A percentile compares a stretch with the other conserved stretches of the same genome.
Evolutionary conservation across 2,329 filamentous ascomycete species (phyloP).

Genomic region (Claviceps quebecensis): DNA sequence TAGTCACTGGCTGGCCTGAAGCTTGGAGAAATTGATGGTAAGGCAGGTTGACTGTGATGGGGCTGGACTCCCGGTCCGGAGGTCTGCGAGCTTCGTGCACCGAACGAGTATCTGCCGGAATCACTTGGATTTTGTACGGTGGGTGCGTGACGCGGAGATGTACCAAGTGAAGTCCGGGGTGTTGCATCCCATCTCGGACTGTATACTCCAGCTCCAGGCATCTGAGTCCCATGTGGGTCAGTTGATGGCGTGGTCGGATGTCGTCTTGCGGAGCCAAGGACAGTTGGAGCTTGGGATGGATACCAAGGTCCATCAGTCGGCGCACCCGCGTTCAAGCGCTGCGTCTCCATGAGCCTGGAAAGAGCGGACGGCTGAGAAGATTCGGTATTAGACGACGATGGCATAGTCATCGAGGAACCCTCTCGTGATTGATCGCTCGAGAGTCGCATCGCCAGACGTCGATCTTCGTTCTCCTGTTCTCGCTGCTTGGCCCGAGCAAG

Average conservation of each 20-base stretch:
- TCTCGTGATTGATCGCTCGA: constrained; percentile 9
- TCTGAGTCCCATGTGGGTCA: neutral
- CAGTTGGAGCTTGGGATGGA: neutral
- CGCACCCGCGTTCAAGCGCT: constrained; percentile 9
- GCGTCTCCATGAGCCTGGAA: constrained; percentile 16
- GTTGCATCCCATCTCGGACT: constrained; percentile 4
- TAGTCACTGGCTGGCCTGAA: neutral
- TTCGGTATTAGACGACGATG: neutral
- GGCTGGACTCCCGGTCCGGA: neutral
- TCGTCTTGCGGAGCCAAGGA: neutral
- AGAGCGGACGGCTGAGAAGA: constrained; percentile 12
- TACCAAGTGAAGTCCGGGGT: neutral
- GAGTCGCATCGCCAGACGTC: constrained; percentile 15
- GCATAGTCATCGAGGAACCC: neutral
- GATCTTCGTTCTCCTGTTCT: constrained; percentile 16
- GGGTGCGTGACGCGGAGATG: neutral
- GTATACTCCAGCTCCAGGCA: constrained; percentile 13
- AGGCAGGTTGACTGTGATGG: neutral
- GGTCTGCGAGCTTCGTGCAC: neutral
- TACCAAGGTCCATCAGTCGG: neutral
- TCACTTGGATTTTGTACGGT: neutral
- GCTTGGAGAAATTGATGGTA: neutral
- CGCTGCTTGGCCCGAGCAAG: constrained; percentile 20
- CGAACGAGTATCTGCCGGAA: neutral
- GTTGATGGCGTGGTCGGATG: neutral